Conservation (phyloP, 2,329 filamentous ascomycete genomes). For the Chaetomiaceae sp. region DNA sequence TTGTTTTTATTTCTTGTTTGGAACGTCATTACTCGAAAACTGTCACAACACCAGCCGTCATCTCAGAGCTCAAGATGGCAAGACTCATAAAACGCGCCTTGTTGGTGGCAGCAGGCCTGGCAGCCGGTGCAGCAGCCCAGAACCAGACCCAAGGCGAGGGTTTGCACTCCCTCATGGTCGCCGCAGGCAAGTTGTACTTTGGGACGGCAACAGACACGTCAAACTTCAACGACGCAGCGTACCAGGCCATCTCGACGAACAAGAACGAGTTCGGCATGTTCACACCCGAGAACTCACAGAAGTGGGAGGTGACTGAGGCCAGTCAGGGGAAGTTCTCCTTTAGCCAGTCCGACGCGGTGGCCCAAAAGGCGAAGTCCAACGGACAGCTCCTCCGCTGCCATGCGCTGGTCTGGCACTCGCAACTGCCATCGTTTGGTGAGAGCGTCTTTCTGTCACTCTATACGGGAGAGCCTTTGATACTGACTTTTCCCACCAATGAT, state of each 20-base stretch:
- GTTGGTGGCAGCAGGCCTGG: constrained; percentile 10
- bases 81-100: background rate
- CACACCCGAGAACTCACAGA: constrained; percentile 51
- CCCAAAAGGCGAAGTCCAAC: constrained; percentile 31
- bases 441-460: background rate
- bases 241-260: constrained; percentile 46
- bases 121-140: constrained; percentile 13
- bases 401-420: constrained; percentile 42
- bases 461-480: background rate
- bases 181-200: constrained; percentile 49
- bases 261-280: constrained; percentile 51
- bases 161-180: constrained; percentile 42
- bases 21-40: too few species aligned
- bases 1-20: too few species aligned
- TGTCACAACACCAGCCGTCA: background rate
- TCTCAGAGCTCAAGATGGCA: constrained; percentile 1
- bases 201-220: constrained; percentile 52
- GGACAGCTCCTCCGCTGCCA: constrained; percentile 51
- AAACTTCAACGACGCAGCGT: constrained; percentile 44
- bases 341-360: constrained; percentile 42
- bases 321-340: constrained; percentile 47
- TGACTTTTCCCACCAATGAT: too few species aligned
- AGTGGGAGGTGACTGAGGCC: constrained; percentile 54
- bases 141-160: constrained; percentile 21
- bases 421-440: constrained; percentile 42